phyloP scores from a whole-genome alignment of 2,329 filamentous ascomycete genomes.

The Stagonosporopsis cucurbitacearum region DNA sequence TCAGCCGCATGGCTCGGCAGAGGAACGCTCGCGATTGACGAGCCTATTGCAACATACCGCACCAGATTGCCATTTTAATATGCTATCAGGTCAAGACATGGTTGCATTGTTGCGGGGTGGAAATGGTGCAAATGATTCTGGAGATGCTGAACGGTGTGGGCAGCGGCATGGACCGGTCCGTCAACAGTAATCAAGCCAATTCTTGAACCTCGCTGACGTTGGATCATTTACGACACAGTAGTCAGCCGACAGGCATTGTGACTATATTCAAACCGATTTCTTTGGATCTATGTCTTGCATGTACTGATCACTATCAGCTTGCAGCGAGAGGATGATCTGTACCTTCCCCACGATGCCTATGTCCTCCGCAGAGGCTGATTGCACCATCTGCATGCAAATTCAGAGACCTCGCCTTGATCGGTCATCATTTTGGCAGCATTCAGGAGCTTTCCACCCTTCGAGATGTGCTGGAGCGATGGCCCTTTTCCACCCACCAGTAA shows the following conservation, averaged over 20 bases:
- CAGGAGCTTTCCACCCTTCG: constrained; percentile 1
- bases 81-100: constrained; percentile 7
- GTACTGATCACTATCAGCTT: not conserved
- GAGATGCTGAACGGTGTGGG: constrained; percentile 7
- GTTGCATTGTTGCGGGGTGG: constrained; percentile 14
- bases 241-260: not conserved
- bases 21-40: constrained; percentile 18
- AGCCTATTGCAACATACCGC: constrained; percentile 23
- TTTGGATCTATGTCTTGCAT: not conserved
- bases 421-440: not conserved
- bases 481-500: constrained; percentile 24
- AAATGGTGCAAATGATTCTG: not conserved
- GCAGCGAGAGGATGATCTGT: too few species aligned
- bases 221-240: not conserved
- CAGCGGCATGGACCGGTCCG: constrained; percentile 24
- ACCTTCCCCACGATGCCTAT: not conserved
- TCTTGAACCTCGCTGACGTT: not conserved
- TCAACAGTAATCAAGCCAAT: not conserved
- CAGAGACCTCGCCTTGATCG: not conserved
- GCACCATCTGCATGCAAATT: not conserved
- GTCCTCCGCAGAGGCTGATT: not conserved
- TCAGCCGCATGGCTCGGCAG: not conserved
- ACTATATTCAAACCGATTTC: not conserved
- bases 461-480: constrained; percentile 29
- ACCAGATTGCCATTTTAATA: constrained; percentile 2